These are phyloP conservation scores for Russula dissimulans DNA, from an alignment of 768 basidiomycete genomes.

Conservation along the genomic window DNA sequence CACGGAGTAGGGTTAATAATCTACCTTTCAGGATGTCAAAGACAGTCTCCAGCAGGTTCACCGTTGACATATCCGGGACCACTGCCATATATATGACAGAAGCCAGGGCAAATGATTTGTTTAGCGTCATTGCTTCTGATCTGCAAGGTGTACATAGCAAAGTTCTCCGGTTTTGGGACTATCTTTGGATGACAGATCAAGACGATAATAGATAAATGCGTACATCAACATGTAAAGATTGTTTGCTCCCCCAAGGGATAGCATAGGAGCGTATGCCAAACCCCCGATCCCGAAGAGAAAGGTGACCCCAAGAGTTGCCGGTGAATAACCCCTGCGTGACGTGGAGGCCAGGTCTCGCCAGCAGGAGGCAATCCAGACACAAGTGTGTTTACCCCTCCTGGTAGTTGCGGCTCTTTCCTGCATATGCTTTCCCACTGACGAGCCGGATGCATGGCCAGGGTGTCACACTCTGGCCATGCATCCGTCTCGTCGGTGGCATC, in stretches of 20 bases:
- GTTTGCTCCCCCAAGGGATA: not conserved
- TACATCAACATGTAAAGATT: not conserved
- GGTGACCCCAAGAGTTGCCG: too few relatives aligned
- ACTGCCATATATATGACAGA: not conserved
- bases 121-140: not conserved
- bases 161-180: not conserved
- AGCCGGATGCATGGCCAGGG: not conserved
- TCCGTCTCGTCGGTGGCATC: too few relatives aligned
- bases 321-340: not conserved
- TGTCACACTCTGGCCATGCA: not conserved
- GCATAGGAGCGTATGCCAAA: not conserved
- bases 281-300: not conserved
- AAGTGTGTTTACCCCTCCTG: not conserved
- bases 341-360: not conserved
- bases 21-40: constrained; percentile 2
- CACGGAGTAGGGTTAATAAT: not conserved
- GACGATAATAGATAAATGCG: not conserved
- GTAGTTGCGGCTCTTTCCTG: not conserved
- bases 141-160: not conserved
- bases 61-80: not conserved
- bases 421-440: not conserved
- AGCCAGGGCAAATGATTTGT: not conserved
- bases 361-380: not conserved
- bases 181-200: not conserved
- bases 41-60: not conserved